Conservation (phyloP, 179 eudicot species). For the Vitellaria paradoxa region DNA sequence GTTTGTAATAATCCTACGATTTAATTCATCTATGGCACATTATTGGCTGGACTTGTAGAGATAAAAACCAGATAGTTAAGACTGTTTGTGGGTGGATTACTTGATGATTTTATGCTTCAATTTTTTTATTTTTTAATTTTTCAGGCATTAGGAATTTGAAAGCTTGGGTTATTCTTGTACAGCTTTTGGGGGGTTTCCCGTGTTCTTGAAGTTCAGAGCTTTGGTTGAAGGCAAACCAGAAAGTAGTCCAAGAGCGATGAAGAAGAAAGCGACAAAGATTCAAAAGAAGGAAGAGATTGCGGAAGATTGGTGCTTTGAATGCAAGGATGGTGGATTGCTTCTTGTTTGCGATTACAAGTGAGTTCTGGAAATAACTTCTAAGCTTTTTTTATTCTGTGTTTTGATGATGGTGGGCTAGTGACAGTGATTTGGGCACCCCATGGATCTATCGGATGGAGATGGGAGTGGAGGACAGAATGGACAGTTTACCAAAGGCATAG, state of each 20-base stretch:
- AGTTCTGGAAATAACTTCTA: slow-evolving; percentile 6
- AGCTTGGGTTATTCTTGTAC: neutral
- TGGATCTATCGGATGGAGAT: too few relatives aligned
- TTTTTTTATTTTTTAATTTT: neutral
- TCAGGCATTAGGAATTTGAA: neutral
- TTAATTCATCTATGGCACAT: neutral
- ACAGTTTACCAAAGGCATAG: too few relatives aligned
- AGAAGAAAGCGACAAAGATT: slow-evolving; percentile 10
- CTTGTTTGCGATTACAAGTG: slow-evolving; percentile 64
- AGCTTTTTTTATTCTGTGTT: neutral
- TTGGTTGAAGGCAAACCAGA: too few relatives aligned
- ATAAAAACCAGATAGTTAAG: too few relatives aligned
- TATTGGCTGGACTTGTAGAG: neutral
- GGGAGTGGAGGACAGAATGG: too few relatives aligned
- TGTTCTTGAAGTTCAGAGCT: too few relatives aligned
- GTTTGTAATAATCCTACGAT: neutral
- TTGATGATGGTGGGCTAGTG: neutral
- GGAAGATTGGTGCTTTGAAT: slow-evolving; percentile 66
- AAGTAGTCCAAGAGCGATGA: slow-evolving; percentile 15
- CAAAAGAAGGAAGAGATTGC: slow-evolving; percentile 27
- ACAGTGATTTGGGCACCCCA: too few relatives aligned
- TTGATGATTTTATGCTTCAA: too few relatives aligned
- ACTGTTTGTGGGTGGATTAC: too few relatives aligned
- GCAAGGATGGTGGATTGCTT: slow-evolving; percentile 68
- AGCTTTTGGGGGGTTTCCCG: neutral